phyloP scores from a whole-genome alignment of 805 yeast genomes.

The Suhomyces sp. region DNA sequence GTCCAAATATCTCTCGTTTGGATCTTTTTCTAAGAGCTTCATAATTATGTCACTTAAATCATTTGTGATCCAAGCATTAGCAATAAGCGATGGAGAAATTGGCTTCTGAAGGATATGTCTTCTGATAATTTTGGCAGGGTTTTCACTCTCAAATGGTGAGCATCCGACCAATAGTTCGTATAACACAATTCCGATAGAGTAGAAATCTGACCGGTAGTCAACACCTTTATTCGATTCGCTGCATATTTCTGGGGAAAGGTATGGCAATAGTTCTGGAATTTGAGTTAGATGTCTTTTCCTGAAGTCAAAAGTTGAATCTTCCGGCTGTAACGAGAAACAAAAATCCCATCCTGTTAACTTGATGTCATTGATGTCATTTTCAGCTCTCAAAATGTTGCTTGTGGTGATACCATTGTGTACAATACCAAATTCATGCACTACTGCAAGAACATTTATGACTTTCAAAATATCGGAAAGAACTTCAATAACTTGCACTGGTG shows the following conservation, averaged over 20 bases:
- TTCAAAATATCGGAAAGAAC: slow-evolving; percentile 24
- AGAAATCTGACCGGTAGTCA: slow-evolving; percentile 49
- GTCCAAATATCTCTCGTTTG: slow-evolving; percentile 38
- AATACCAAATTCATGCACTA: slow-evolving; percentile 42
- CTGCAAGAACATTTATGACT: slow-evolving; percentile 21
- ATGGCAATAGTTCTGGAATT: slow-evolving; percentile 42
- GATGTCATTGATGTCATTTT: slow-evolving; percentile 26
- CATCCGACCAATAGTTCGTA: slow-evolving; percentile 48
- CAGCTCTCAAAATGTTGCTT: slow-evolving; percentile 36
- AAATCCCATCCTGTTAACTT: slow-evolving; percentile 51
- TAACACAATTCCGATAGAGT: slow-evolving; percentile 49
- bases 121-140: slow-evolving; percentile 36
- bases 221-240: slow-evolving; percentile 38
- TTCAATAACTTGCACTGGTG: slow-evolving; percentile 17
- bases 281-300: slow-evolving; percentile 40
- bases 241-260: slow-evolving; percentile 51
- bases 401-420: slow-evolving; percentile 50
- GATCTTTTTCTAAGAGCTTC: slow-evolving; percentile 42
- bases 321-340: slow-evolving; percentile 40
- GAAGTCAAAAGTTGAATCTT: slow-evolving; percentile 42
- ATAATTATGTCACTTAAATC: slow-evolving; percentile 40
- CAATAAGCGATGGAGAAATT: slow-evolving; percentile 35
- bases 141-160: slow-evolving; percentile 43
- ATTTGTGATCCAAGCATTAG: slow-evolving; percentile 25
- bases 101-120: slow-evolving; percentile 44